Evolutionary conservation across 257 asterid species (phyloP).

Genomic region (Primulina huaijiensis): DNA sequence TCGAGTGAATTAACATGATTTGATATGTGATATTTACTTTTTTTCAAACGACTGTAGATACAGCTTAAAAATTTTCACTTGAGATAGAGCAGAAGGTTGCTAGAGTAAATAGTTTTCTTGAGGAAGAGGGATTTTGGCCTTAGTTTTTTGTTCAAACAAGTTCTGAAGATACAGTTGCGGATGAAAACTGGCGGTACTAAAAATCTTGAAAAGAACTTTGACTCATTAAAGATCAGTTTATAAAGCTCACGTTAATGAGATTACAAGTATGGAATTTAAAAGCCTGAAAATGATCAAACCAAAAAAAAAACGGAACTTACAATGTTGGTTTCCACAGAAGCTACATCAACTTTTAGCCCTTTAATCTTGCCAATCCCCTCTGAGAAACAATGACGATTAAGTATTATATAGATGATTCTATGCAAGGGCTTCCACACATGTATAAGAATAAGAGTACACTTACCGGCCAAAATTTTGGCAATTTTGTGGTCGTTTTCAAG

Average conservation of each 20-base stretch:
- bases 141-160: no score
- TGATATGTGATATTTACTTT: no score
- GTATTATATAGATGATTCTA: conserved; percentile 9
- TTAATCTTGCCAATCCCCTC: conserved; percentile 73
- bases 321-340: conserved; percentile 84
- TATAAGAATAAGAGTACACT: background rate
- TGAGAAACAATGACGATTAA: conserved; percentile 29
- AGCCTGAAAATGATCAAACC: background rate
- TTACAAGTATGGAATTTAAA: background rate
- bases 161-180: no score
- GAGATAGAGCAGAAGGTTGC: no score
- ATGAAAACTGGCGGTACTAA: background rate
- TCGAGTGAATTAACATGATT: no score
- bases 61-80: no score
- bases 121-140: no score
- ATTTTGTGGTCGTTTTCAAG: conserved; percentile 82
- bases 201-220: background rate
- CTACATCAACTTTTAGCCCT: conserved; percentile 73
- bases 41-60: no score
- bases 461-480: conserved; percentile 84
- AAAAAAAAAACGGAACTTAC: conserved; percentile 49
- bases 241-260: background rate
- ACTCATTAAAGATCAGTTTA: background rate
- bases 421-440: background rate
- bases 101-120: no score